Evolutionary conservation across 2,329 filamentous ascomycete species (phyloP), one percentile per base, ranked within the genome.

Genomic region (Acephala macrosclerotiorum): DNA sequence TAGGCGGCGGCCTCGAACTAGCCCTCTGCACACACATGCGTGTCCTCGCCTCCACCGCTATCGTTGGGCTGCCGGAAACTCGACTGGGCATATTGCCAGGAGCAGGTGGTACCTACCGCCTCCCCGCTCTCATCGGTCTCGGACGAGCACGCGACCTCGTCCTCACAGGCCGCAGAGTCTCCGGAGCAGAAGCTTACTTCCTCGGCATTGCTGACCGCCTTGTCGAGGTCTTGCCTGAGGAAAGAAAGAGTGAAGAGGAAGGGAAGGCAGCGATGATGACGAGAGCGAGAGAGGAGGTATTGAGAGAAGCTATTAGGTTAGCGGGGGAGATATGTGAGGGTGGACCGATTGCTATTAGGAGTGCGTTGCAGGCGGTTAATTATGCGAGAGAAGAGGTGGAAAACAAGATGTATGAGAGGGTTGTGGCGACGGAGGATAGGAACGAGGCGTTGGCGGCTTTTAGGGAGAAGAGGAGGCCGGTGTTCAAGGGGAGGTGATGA

Each of bases 1-100:
- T 98, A 35, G 96, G 96, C 69, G 96, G 96, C 74, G 96, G 96
- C 56, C 89, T 99, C 70, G 96, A 99, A 80, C 87, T 99, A 61
- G 95, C 94, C 1, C 88, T 99, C 7, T 89, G 91, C 71, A 97
- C 95, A 1, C 89, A 96, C 79, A 89, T 99, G 79, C 93, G 96
- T 71, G 90, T 99, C 60, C 90, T 98, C 71, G 87, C 89, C 36
- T 93, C 92, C 45, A 91, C 89, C 38, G 91, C 93, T 18, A 82
- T 84, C 26, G 88, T 99, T 62, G 94, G 89, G 0, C 87, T 98
- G 5, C 96, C 96, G 1, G 96, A 99, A 78, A 98, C 96, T 1
- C 86, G 94, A 2, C 86, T 99, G 2, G 96, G 91, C 63, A 99
- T 99, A 77, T 91, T 99, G 70, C 96, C 96, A 2, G 96, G 96